phyloP scores from a whole-genome alignment of 2,329 filamentous ascomycete species.

The Zymoseptoria pseudotritici region DNA sequence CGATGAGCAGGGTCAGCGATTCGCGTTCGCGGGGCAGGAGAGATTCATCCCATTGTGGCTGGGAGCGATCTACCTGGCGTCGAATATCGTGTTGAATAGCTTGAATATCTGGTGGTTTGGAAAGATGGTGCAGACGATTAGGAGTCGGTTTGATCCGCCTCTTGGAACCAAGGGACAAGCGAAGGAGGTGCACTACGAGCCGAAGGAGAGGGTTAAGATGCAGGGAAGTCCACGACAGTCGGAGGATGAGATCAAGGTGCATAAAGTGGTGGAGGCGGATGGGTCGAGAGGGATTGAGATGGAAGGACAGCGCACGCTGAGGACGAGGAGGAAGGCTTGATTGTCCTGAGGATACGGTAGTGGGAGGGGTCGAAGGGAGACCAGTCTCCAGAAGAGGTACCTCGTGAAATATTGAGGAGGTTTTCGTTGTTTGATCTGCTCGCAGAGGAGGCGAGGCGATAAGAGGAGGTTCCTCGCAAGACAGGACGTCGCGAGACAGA shows the following conservation, averaged over 20 bases:
- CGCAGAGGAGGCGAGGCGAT: too few relatives aligned
- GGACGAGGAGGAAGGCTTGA: conserved; percentile 18
- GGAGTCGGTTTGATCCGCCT: conserved; percentile 64
- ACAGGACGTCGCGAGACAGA: background rate
- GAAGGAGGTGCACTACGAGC: conserved; percentile 21
- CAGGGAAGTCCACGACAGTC: conserved; percentile 13
- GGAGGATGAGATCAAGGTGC: conserved; percentile 9
- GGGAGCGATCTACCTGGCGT: conserved; percentile 57
- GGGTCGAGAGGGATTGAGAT: conserved; percentile 16
- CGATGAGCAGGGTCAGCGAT: conserved; percentile 19
- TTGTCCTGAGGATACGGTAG: background rate
- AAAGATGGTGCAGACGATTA: conserved; percentile 75
- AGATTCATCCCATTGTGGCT: conserved; percentile 60
- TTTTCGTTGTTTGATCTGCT: too few relatives aligned
- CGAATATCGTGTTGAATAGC: conserved; percentile 64
- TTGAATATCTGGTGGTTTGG: conserved; percentile 81
- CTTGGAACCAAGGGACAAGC: conserved; percentile 32
- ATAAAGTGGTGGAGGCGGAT: conserved; percentile 9
- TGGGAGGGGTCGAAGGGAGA: background rate
- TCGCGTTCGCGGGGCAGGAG: conserved; percentile 22
- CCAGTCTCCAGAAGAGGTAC: background rate
- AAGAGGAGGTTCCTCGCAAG: too few relatives aligned
- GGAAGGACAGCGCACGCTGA: conserved; percentile 11
- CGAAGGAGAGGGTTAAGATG: conserved; percentile 18
- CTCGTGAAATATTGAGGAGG: background rate